Base-by-base conservation (phyloP, 805 yeast species). In the Saccharomycopsis guyanensis region DNA sequence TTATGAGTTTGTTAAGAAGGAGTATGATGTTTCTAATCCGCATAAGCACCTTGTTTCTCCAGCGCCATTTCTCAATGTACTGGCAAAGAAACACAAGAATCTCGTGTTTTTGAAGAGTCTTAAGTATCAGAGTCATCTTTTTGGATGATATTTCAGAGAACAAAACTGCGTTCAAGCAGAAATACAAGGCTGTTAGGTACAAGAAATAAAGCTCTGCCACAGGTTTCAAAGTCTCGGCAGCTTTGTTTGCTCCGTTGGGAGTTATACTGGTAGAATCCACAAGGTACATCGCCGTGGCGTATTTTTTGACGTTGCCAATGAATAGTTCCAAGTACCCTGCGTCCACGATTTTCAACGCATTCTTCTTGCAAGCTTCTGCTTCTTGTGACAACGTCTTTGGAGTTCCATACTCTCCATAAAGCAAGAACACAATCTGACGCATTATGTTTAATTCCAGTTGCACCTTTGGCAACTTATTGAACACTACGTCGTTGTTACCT, bases 31-130 rank as follows among this genome's bases (percentile, higher is more conserved):
- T 75, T 55, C 93, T 65, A 10, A 80, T 64, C 51, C 80, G 69
- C 65, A 73, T 62, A 19, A 66, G 56, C 8, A 60, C 46, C 38
- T 66, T 57, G 42, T 70, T 64, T 37, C 59, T 60, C 81, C 85
- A 78, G 53, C 85, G 72, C 86, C 91, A 82, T 38, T 71, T 65
- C 51, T 82, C 89, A 6, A 84, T 68, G 41, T 73, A 70, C 34
- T 65, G 60, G 1, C 77, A 62, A 4, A 85, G 51, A 13, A 59
- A 59, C 1, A 66, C 50, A 33, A 85, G 52, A 1, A 85, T 15
- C 24, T 72, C 66, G 0, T 61, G 42, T 2, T 66, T 55, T 2
- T 52, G 53, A 4, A 73, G 33, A 39, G 16, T 18, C 22, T 20
- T 37, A n/a, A 12, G 12, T 18, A 37, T 20, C 15, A 13, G 13